phyloP scores from a whole-genome alignment of 768 basidiomycete genomes.

The Punctularia strigosozonata region DNA sequence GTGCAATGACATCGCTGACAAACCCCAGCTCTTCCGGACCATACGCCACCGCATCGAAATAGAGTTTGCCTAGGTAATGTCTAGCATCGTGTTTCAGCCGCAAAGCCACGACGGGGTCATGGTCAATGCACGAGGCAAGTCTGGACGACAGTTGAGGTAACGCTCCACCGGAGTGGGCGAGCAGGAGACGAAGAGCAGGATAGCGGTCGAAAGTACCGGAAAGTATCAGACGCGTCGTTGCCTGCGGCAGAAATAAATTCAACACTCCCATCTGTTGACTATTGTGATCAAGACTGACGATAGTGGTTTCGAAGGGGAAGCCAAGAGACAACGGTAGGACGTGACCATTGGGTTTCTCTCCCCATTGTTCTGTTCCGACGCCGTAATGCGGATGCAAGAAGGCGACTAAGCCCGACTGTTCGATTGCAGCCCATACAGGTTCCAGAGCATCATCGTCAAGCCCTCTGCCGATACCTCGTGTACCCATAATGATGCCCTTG shows the following conservation, averaged over 20 bases:
- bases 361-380: conserved; percentile 58
- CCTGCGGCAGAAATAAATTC: conserved; percentile 21
- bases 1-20: conserved; percentile 56
- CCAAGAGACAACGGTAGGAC: conserved; percentile 80
- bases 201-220: conserved; percentile 73
- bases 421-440: conserved; percentile 73
- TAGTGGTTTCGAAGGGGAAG: conserved; percentile 86
- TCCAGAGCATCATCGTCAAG: conserved; percentile 72
- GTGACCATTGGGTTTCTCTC: conserved; percentile 71
- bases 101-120: conserved; percentile 70
- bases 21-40: conserved; percentile 79
- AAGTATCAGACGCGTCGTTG: conserved; percentile 70
- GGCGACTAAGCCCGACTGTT: conserved; percentile 54
- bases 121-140: conserved; percentile 73
- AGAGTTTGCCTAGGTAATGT: conserved; percentile 71
- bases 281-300: conserved; percentile 34
- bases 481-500: conserved; percentile 74
- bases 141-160: conserved; percentile 78
- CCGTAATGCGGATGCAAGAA: conserved; percentile 88
- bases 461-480: conserved; percentile 64
- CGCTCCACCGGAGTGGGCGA: conserved; percentile 83
- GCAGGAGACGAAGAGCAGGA: conserved; percentile 61
- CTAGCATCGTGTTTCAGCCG: conserved; percentile 74
- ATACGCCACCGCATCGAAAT: conserved; percentile 82
- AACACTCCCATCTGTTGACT: no score